phyloP scores from a whole-genome alignment of 352 stramenopile species.

The Pythium dissimile region DNA sequence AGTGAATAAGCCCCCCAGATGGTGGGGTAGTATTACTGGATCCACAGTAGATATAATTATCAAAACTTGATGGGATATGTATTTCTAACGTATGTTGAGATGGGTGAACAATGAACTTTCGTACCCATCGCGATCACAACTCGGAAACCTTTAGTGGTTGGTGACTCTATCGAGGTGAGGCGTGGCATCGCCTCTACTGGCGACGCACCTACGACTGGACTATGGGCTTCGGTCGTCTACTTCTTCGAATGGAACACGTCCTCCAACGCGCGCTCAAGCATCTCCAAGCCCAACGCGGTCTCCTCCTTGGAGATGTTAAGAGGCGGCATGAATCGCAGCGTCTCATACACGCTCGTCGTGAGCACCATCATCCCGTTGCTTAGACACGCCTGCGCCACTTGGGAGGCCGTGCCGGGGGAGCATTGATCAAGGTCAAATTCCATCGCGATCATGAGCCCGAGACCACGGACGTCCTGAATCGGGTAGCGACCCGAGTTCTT shows the following conservation, averaged over 20 bases:
- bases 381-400: slow-evolving; percentile 79
- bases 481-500: slow-evolving; percentile 73
- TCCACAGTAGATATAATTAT: neutral
- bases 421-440: slow-evolving; percentile 81
- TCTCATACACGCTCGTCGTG: slow-evolving; percentile 91
- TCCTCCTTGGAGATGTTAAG: slow-evolving; percentile 87
- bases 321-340: slow-evolving; percentile 90
- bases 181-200: slow-evolving; percentile 1
- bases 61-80: neutral
- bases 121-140: too few species aligned
- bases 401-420: slow-evolving; percentile 57
- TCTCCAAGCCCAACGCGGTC: slow-evolving; percentile 21
- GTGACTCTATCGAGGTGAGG: neutral
- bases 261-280: slow-evolving; percentile 49
- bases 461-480: slow-evolving; percentile 86
- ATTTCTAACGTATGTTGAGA: neutral
- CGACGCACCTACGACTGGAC: neutral
- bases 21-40: neutral
- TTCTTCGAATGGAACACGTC: slow-evolving; percentile 31
- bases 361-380: slow-evolving; percentile 89
- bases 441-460: slow-evolving; percentile 92
- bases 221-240: neutral
- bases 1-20: neutral
- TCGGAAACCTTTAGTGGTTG: too few species aligned
- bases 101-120: neutral